Evolutionary conservation across 208 protist genomes (phyloP).

Genomic region (Trypanosoma caninum): DNA sequence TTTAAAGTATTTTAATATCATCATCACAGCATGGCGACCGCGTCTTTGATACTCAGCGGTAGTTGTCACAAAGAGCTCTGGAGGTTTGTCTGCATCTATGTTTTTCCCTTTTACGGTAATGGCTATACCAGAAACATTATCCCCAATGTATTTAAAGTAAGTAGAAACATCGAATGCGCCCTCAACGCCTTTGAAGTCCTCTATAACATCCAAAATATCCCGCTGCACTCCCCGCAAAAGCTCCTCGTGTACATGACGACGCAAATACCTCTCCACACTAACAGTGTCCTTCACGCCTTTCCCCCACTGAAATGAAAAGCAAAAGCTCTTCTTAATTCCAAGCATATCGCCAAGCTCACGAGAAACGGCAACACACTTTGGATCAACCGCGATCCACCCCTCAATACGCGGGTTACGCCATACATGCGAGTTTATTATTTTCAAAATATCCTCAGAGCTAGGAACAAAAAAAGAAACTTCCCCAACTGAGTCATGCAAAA

Average conservation of each 20-base stretch:
- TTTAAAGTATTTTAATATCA: slow-evolving; percentile 49
- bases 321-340: slow-evolving; percentile 26
- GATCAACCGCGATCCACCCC: slow-evolving; percentile 67
- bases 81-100: slow-evolving; percentile 42
- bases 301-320: slow-evolving; percentile 74
- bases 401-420: slow-evolving; percentile 85
- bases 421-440: slow-evolving; percentile 69
- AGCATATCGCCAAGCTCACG: slow-evolving; percentile 49
- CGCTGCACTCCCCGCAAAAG: slow-evolving; percentile 43
- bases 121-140: slow-evolving; percentile 62
- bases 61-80: slow-evolving; percentile 35
- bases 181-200: slow-evolving; percentile 20
- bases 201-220: slow-evolving; percentile 32
- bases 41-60: slow-evolving; percentile 51
- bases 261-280: slow-evolving; percentile 66
- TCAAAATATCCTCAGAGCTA: slow-evolving; percentile 47
- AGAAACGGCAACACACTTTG: slow-evolving; percentile 38
- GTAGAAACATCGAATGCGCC: slow-evolving; percentile 24
- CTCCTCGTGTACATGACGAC: slow-evolving; percentile 45
- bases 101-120: slow-evolving; percentile 52
- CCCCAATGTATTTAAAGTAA: slow-evolving; percentile 37
- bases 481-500: slow-evolving; percentile 43
- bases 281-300: slow-evolving; percentile 45
- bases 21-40: slow-evolving; percentile 49
- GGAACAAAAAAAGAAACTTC: slow-evolving; percentile 59